These are phyloP conservation scores for Aspergillus uvarum DNA, from an alignment of 2,329 filamentous ascomycete genomes.

Conservation along the genomic window DNA sequence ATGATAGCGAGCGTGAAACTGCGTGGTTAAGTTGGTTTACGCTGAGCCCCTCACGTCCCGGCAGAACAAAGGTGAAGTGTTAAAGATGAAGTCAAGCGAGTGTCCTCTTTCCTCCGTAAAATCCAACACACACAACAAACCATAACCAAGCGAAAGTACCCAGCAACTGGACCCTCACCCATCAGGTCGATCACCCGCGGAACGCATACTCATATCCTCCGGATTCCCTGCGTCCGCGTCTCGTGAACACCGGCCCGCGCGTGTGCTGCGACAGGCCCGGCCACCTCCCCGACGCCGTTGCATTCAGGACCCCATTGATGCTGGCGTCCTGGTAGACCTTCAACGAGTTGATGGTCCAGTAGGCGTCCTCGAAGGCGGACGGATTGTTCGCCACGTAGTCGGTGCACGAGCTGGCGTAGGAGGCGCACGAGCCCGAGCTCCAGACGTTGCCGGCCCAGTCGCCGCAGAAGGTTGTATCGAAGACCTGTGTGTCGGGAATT, in stretches of 20 bases:
- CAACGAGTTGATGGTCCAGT: constrained; percentile 73
- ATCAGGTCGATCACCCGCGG: background rate
- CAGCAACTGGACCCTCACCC: background rate
- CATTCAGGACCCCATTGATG: constrained; percentile 9
- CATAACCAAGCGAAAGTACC: background rate
- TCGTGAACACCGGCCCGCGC: background rate
- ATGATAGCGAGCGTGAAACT: too few relatives aligned
- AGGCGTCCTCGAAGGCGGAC: constrained; percentile 67
- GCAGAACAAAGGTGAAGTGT: background rate
- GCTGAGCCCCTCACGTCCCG: background rate
- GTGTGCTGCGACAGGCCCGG: background rate
- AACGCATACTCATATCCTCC: background rate
- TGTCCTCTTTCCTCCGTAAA: background rate
- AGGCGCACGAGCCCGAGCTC: constrained; percentile 59
- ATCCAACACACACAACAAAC: too few relatives aligned
- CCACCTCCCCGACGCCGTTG: background rate
- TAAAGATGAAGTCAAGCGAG: background rate
- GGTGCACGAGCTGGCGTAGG: constrained; percentile 64
- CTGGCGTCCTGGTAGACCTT: constrained; percentile 56
- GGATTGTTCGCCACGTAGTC: constrained; percentile 73
- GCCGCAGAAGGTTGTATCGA: constrained; percentile 83
- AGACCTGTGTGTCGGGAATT: constrained; percentile 28
- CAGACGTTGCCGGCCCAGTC: constrained; percentile 79
- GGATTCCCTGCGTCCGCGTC: background rate
- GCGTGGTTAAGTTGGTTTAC: too few relatives aligned